A percentile compares a stretch with the other conserved stretches of the same genome.
phyloP scores from a whole-genome alignment of 495 filamentous ascomycete species.

The Amphirosellinia nigrospora region DNA sequence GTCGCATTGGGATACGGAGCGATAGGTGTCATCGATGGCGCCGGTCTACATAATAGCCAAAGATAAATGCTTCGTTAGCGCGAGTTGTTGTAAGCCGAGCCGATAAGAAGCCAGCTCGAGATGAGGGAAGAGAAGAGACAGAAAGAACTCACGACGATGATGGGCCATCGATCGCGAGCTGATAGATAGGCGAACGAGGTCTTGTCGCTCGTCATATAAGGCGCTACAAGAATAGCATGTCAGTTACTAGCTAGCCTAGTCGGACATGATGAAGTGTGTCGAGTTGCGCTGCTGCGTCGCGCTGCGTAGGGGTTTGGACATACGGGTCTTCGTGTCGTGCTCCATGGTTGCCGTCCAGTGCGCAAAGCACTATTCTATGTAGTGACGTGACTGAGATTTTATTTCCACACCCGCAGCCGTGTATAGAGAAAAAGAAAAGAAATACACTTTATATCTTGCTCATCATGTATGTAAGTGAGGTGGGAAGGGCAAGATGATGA shows the following conservation, averaged over 20 bases:
- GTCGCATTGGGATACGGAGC: constrained; percentile 65
- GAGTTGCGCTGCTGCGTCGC: not conserved
- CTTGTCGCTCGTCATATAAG: constrained; percentile 77
- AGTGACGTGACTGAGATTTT: not conserved
- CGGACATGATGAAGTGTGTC: no score
- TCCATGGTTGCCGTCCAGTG: constrained; percentile 55
- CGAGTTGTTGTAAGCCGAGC: not conserved
- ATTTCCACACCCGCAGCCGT: no score
- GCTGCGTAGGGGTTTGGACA: constrained; percentile 31
- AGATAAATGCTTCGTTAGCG: not conserved
- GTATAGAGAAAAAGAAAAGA: not conserved
- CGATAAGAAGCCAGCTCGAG: not conserved
- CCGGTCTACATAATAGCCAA: constrained; percentile 68
- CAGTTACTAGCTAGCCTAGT: not conserved
- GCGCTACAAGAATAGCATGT: constrained; percentile 58
- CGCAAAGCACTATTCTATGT: not conserved
- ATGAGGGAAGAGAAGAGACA: not conserved
- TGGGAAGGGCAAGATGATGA: not conserved
- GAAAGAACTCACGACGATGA: constrained; percentile 75
- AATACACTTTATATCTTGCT: not conserved
- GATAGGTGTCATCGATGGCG: constrained; percentile 92
- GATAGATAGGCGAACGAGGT: constrained; percentile 87
- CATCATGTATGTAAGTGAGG: not conserved
- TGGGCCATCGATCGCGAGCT: constrained; percentile 85
- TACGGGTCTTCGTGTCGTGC: constrained; percentile 67